A percentile compares a stretch with the other conserved stretches of the same genome.
Evolutionary conservation across 2,329 filamentous ascomycete species (phyloP).

Genomic region (Ascochyta lentis): DNA sequence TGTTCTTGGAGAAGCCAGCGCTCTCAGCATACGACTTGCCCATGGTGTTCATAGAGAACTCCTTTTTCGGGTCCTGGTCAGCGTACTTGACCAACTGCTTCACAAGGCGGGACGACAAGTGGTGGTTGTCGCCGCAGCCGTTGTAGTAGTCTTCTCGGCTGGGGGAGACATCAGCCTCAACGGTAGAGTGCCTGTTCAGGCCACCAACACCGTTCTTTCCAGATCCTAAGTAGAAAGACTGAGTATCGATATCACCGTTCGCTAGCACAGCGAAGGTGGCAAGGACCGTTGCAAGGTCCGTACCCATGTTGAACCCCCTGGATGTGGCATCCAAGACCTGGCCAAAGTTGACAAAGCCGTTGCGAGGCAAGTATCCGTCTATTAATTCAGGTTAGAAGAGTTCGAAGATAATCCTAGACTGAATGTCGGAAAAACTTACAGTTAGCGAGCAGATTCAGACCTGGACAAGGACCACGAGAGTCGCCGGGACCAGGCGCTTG

Average conservation of each 20-base stretch:
- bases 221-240: constrained; percentile 30
- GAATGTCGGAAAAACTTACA: constrained; percentile 14
- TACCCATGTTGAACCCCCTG: constrained; percentile 33
- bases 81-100: constrained; percentile 23
- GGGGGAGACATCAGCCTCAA: constrained; percentile 43
- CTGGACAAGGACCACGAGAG: constrained; percentile 54
- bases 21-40: constrained; percentile 39
- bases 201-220: constrained; percentile 28
- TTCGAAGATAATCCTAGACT: background rate
- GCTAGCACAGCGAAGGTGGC: constrained; percentile 27
- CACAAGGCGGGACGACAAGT: constrained; percentile 42
- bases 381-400: background rate
- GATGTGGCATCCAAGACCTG: constrained; percentile 24
- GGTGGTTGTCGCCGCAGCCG: constrained; percentile 51
- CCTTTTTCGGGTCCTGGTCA: constrained; percentile 26
- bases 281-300: constrained; percentile 43
- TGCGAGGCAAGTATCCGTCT: constrained; percentile 56
- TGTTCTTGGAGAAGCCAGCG: constrained; percentile 50
- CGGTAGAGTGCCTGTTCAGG: constrained; percentile 52
- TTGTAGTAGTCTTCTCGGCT: constrained; percentile 48
- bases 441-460: constrained; percentile 62
- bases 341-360: constrained; percentile 43
- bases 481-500: constrained; percentile 25
- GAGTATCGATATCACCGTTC: constrained; percentile 29
- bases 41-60: constrained; percentile 39